Percentiles rank a stretch among this genome's conserved stretches.
These are phyloP conservation scores for Phaeosphaeriaceae sp. DNA, from an alignment of 2,329 filamentous ascomycete genomes.

Conservation along the genomic window DNA sequence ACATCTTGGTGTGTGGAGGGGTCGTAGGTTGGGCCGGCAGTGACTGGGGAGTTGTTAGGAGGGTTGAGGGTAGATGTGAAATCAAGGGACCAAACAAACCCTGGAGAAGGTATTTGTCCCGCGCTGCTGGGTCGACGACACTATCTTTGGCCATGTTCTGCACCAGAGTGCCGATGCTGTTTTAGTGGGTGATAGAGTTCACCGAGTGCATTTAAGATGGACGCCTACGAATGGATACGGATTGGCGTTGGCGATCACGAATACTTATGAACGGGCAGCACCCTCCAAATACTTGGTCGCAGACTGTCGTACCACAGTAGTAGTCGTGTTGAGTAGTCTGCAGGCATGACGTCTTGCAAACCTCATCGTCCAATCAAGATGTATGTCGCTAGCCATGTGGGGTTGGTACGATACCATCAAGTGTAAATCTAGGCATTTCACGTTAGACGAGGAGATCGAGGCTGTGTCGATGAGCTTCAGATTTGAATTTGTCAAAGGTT, in stretches of 20 bases:
- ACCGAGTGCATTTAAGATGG: neutral
- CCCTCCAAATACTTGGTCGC: neutral
- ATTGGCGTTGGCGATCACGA: neutral
- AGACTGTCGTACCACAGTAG: too few species aligned
- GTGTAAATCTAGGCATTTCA: neutral
- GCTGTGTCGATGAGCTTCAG: too few species aligned
- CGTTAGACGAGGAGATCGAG: neutral
- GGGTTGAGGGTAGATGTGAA: neutral
- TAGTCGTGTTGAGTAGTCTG: neutral
- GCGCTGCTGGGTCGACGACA: slow-evolving; percentile 38
- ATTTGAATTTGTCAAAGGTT: too few species aligned
- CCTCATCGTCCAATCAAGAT: slow-evolving; percentile 1
- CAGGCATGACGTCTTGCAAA: slow-evolving; percentile 4
- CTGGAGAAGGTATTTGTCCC: slow-evolving; percentile 47
- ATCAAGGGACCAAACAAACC: slow-evolving; percentile 13
- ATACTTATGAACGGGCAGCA: neutral
- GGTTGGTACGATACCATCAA: neutral
- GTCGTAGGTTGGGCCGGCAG: slow-evolving; percentile 45
- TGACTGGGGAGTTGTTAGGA: slow-evolving; percentile 25
- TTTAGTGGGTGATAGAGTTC: neutral
- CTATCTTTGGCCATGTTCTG: slow-evolving; percentile 11
- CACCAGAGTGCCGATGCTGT: neutral
- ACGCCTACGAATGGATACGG: neutral
- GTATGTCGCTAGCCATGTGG: neutral
- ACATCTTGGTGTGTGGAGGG: slow-evolving; percentile 38